These are phyloP conservation scores for Yamadazyma triangularis DNA, from an alignment of 1,139 yeast genomes.

Conservation along the genomic window DNA sequence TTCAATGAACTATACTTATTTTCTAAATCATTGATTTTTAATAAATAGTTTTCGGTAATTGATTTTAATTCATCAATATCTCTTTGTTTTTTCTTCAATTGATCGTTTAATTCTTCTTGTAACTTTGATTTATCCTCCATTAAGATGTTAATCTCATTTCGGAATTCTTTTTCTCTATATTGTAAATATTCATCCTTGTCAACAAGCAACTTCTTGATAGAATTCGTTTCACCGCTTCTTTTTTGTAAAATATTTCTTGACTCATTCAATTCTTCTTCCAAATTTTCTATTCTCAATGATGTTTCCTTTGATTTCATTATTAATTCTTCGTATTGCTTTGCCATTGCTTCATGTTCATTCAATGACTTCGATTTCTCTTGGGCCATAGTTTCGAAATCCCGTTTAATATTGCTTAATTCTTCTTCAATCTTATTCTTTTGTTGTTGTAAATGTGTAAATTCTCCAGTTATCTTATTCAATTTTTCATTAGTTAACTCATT, in stretches of 20 bases:
- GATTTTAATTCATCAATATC: constrained; percentile 44
- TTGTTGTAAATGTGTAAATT: constrained; percentile 16
- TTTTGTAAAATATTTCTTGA: constrained; percentile 70
- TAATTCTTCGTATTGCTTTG: constrained; percentile 77
- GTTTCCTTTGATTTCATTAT: constrained; percentile 65
- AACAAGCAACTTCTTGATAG: constrained; percentile 62
- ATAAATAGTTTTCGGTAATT: constrained; percentile 22
- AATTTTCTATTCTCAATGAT: constrained; percentile 52
- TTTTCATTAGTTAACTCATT: constrained; percentile 33
- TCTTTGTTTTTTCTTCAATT: constrained; percentile 47
- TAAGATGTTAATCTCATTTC: constrained; percentile 24
- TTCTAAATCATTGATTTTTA: constrained; percentile 31
- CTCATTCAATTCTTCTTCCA: constrained; percentile 80
- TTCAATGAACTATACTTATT: constrained; percentile 34
- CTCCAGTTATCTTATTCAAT: constrained; percentile 24
- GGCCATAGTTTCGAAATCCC: constrained; percentile 45
- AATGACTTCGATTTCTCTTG: constrained; percentile 45
- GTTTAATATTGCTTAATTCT: constrained; percentile 47
- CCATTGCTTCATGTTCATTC: constrained; percentile 54
- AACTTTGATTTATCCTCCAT: constrained; percentile 57
- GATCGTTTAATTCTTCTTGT: constrained; percentile 50
- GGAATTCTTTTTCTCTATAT: constrained; percentile 32
- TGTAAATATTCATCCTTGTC: constrained; percentile 65
- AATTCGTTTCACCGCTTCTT: constrained; percentile 70
- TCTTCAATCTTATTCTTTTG: constrained; percentile 52